Percentiles rank a stretch among this genome's conserved stretches.
phyloP scores from a whole-genome alignment of 2,329 filamentous ascomycete genomes.

The Cladorrhinum sp. region DNA sequence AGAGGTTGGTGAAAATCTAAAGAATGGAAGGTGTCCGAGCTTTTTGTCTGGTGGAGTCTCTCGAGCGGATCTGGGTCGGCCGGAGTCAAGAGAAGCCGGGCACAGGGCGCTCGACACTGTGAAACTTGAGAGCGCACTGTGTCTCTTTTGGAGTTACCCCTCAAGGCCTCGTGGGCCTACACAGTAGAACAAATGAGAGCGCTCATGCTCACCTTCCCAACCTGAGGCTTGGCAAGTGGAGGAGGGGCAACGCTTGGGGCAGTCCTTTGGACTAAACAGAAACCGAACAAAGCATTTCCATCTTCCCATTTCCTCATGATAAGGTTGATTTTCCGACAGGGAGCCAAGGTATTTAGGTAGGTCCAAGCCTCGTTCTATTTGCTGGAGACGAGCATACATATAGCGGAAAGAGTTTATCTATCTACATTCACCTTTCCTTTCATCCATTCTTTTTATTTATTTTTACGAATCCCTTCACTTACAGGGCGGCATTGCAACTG shows the following conservation, averaged over 20 bases:
- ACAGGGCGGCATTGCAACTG: too few relatives aligned
- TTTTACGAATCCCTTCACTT: background rate
- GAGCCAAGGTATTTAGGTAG: background rate
- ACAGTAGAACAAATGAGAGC: background rate
- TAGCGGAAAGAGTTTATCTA: background rate
- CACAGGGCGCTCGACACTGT: background rate
- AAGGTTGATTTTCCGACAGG: background rate
- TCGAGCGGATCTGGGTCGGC: background rate
- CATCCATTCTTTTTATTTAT: background rate
- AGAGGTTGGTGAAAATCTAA: constrained; percentile 15
- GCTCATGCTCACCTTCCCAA: constrained; percentile 6
- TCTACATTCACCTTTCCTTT: background rate
- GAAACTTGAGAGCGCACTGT: background rate
- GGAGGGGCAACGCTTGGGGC: constrained; percentile 7
- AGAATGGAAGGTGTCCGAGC: constrained; percentile 18
- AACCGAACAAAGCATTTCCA: background rate
- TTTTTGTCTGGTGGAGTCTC: constrained; percentile 5
- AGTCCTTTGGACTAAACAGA: background rate
- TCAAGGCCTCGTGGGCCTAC: too few relatives aligned
- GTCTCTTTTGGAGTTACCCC: background rate
- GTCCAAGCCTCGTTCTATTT: background rate
- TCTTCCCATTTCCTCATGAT: background rate
- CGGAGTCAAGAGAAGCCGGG: constrained; percentile 11
- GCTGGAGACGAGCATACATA: background rate
- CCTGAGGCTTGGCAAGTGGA: constrained; percentile 5